Conservation (phyloP, 1,139 yeast species). For the Suhomyces wounanorum region DNA sequence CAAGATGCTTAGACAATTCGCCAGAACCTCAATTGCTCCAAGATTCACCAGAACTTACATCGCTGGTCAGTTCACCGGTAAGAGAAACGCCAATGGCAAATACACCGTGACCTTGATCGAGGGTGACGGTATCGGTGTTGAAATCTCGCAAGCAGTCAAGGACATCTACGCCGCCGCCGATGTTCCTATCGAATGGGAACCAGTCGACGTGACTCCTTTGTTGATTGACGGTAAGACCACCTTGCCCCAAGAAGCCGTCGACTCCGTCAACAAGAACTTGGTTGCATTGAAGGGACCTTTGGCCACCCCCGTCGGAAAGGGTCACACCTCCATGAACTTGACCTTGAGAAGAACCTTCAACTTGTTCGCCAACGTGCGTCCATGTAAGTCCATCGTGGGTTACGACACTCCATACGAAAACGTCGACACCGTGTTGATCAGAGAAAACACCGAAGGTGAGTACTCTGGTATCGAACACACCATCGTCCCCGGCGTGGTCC, state of each 20-base stretch:
- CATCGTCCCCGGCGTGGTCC: slow-evolving; percentile 97
- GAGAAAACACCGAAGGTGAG: slow-evolving; percentile 99
- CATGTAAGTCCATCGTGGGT: slow-evolving; percentile 91
- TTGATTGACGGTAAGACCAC: slow-evolving; percentile 92
- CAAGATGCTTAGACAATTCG: slow-evolving; percentile 48
- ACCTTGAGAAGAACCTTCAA: slow-evolving; percentile 96
- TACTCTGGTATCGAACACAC: slow-evolving; percentile 99
- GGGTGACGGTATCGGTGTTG: slow-evolving; percentile 98
- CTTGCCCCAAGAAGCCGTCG: slow-evolving; percentile 89
- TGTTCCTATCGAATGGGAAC: slow-evolving; percentile 96
- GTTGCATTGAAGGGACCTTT: slow-evolving; percentile 97
- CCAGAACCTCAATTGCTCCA: slow-evolving; percentile 37
- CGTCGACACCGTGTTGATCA: slow-evolving; percentile 92
- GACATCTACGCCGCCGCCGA: slow-evolving; percentile 89
- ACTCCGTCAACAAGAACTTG: slow-evolving; percentile 86
- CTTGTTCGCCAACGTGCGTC: slow-evolving; percentile 96
- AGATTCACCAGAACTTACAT: slow-evolving; percentile 48
- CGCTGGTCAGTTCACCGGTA: slow-evolving; percentile 54
- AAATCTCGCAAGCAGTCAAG: slow-evolving; percentile 91
- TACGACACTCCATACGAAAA: slow-evolving; percentile 92
- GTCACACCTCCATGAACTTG: slow-evolving; percentile 95
- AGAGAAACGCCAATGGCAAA: slow-evolving; percentile 58
- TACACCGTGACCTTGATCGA: slow-evolving; percentile 94
- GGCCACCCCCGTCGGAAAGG: slow-evolving; percentile 98
- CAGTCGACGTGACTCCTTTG: slow-evolving; percentile 93